These are phyloP conservation scores for Jaminaea rosea DNA, from an alignment of 1,284 basidiomycete genomes.

Conservation along the genomic window DNA sequence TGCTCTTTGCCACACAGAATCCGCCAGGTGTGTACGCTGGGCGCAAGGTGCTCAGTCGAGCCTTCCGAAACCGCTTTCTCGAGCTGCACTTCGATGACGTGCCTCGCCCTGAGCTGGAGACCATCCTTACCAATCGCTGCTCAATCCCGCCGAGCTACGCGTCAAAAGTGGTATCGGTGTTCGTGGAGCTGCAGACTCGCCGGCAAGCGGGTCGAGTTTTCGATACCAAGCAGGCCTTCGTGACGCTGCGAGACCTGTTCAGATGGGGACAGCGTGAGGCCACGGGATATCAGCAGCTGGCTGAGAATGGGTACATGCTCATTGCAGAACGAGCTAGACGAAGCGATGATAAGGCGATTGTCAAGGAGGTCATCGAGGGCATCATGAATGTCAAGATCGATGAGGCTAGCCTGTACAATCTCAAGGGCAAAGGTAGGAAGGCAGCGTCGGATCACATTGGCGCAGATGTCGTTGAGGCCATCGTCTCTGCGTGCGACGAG, in stretches of 20 bases:
- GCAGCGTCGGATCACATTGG: slow-evolving; percentile 20
- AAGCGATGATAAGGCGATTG: slow-evolving; percentile 73
- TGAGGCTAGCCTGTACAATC: slow-evolving; percentile 52
- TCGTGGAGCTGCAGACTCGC: slow-evolving; percentile 83
- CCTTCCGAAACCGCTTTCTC: slow-evolving; percentile 95
- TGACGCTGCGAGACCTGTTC: slow-evolving; percentile 91
- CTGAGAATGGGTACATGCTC: slow-evolving; percentile 95
- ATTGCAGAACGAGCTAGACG: slow-evolving; percentile 81
- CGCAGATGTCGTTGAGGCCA: slow-evolving; percentile 9
- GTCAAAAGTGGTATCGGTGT: slow-evolving; percentile 80
- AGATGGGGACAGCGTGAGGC: slow-evolving; percentile 82
- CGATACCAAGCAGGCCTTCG: slow-evolving; percentile 94
- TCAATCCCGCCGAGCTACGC: slow-evolving; percentile 57
- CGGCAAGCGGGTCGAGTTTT: slow-evolving; percentile 85
- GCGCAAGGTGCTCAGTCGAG: slow-evolving; percentile 85
- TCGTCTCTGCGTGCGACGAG: slow-evolving; percentile 49
- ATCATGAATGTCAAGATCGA: slow-evolving; percentile 82
- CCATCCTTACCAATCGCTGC: slow-evolving; percentile 54
- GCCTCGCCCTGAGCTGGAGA: slow-evolving; percentile 83
- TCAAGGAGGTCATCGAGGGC: slow-evolving; percentile 84
- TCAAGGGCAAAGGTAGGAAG: slow-evolving; percentile 47
- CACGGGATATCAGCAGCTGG: slow-evolving; percentile 82
- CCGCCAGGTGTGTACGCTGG: slow-evolving; percentile 96
- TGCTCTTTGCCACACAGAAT: slow-evolving; percentile 97
- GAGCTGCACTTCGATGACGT: slow-evolving; percentile 98